Base-by-base conservation (phyloP, 306 rosid species). In the Vigna mungo region DNA sequence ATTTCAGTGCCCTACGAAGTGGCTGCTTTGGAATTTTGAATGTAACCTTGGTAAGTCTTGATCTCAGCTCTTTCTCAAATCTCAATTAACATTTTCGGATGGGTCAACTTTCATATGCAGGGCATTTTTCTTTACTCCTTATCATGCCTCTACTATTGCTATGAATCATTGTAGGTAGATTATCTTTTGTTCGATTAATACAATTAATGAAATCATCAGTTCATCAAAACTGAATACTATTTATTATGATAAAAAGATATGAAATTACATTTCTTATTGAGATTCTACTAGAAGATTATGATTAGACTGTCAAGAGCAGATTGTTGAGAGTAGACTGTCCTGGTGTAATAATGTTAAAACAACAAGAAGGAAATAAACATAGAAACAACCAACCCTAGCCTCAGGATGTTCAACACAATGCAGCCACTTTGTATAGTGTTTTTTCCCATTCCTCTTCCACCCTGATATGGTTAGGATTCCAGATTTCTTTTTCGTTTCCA, bases 1-100 rank as follows among this genome's bases (percentile, higher is more conserved):
- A 78, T 88, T 74, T 85, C 90, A 92, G 97, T 59, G 96, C 96
- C 60, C 65, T 92, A 71, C 89, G 96, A 64, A 87, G 91, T 64
- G 89, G 90, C 59, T 92, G 90, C 78, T 90, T 92, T 66, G 93
- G 87, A 32, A 81, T 90, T 82, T 87, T 88, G 55, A 92, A 92
- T 78, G 84, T 83, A 55, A 84, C 86, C 30, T 69, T 90, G 88
- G 97, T 90, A 75, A 87, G 90, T 89, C 63, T 75, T 63, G 32
- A 68, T 55, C 74, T 21, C 55, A 25, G 48, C 5, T 15, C 63
- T 43, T 53, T 76, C 74, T 64, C 76, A 54, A 39, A 39, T 39
- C 11, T 39, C 11, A 7, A 53, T 34, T 49, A 9, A 44, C 32
- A 34, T 10, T 71, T 74, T 36, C 55, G 10, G 53, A 64, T 46